Base-by-base conservation (phyloP, 352 stramenopile genomes). In the Phytophthora tubulina region DNA sequence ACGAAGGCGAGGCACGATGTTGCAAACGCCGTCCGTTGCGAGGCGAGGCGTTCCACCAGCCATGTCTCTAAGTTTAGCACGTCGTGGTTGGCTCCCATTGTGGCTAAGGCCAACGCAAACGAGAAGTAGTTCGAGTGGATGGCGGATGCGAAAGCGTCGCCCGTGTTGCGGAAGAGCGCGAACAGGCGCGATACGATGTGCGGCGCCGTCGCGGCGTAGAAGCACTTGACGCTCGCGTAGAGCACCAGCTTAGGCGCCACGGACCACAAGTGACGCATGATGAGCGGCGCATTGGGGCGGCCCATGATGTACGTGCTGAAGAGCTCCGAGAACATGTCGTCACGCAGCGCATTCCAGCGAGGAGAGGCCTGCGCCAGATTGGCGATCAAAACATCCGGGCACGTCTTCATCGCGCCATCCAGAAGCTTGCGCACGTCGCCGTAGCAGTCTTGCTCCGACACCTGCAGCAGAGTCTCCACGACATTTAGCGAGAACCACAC, bases 51-150 rank as follows among this genome's bases (percentile, higher is more conserved):
- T 58, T 96, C 89, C 21, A 92, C 81, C 3, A 96, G 74, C 88
- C 88, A 96, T 55, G 84, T 90, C 60, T 96, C 89, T 48, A 96
- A 64, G 39, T 86, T 91, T 38, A 96, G 74, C 42, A 95, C 88
- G 53, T 96, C 88, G 63, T 96, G 88, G 72, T 96, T 96, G 35
- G 89, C 88, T 51, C 86, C 89, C 77, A 96, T 93, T 10, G 91
- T 89, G 8, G 89, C 89, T 33, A 96, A 63, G 4, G 85, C 84
- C 35, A 95, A 76, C 49, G 86, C 88, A 76, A 96, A 95, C 67
- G 89, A 95, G 59, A 94, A 96, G 57, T 95, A 96, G 77, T 96
- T 95, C 56, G 88, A 95, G 72, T 95, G 85, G 56, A 96, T 93
- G 54, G 86, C 84, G 17, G 85, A 91, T 2, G 86, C 82, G 52